Conservation (phyloP, 139 green algal genomes). For the Tetraselmis striata region DNA sequence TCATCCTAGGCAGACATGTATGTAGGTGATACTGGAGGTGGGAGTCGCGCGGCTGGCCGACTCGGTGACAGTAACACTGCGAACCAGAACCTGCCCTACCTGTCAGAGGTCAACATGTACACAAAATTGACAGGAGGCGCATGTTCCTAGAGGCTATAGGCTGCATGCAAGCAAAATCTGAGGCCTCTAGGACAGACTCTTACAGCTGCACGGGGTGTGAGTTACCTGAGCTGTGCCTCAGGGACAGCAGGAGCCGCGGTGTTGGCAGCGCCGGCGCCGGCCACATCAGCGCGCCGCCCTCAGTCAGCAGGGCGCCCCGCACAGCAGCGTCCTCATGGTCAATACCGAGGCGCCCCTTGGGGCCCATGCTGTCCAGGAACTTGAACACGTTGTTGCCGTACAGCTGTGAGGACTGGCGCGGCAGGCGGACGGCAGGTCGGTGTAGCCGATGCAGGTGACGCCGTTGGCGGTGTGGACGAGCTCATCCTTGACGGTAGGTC, state of each 20-base stretch:
- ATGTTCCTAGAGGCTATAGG: too few species aligned
- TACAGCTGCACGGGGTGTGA: too few species aligned
- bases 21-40: too few species aligned
- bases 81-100: too few species aligned
- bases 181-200: too few species aligned
- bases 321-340: conserved; percentile 78
- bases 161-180: too few species aligned
- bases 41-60: too few species aligned
- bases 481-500: conserved; percentile 43
- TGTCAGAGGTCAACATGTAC: too few species aligned
- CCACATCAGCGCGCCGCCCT: conserved; percentile 72
- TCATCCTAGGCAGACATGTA: too few species aligned
- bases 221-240: too few species aligned
- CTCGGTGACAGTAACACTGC: too few species aligned
- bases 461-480: conserved; percentile 35
- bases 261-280: conserved; percentile 48
- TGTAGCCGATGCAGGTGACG: conserved; percentile 81
- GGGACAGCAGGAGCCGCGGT: not conserved
- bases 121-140: too few species aligned
- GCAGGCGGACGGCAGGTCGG: conserved; percentile 79
- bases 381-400: conserved; percentile 89
- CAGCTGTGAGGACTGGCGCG: conserved; percentile 70
- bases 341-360: conserved; percentile 66
- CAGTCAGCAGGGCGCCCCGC: conserved; percentile 65
- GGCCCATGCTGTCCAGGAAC: conserved; percentile 15